These are phyloP conservation scores for Simmondsia chinensis DNA, from an alignment of 148 eudicot species.

Conservation along the genomic window DNA sequence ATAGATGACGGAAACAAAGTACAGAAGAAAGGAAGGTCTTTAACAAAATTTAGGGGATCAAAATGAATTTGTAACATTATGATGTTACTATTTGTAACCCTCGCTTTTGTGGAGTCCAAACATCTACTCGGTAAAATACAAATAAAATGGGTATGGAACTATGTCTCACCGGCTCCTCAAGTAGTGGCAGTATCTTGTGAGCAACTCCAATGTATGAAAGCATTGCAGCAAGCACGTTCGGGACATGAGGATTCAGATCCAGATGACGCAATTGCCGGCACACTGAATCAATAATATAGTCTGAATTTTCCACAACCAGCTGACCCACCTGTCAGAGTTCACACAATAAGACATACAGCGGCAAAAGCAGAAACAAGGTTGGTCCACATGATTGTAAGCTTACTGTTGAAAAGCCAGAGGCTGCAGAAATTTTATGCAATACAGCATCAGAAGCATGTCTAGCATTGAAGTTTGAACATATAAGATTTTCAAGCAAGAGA, in stretches of 20 bases:
- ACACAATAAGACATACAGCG: not conserved
- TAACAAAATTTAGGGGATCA: too few relatives aligned
- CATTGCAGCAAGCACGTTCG: slow-evolving; percentile 80
- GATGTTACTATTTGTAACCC: too few relatives aligned
- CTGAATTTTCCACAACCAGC: slow-evolving; percentile 80
- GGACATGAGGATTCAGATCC: slow-evolving; percentile 86
- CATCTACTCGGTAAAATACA: too few relatives aligned
- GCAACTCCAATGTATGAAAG: slow-evolving; percentile 87
- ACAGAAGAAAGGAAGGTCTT: too few relatives aligned
- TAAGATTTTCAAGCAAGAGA: slow-evolving; percentile 80
- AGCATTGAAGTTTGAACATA: slow-evolving; percentile 63
- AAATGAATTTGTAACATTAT: too few relatives aligned
- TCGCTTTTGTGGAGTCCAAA: too few relatives aligned
- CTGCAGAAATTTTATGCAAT: slow-evolving; percentile 52
- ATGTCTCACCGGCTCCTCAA: slow-evolving; percentile 85
- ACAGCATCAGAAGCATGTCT: slow-evolving; percentile 77
- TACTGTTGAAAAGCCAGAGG: slow-evolving; percentile 72
- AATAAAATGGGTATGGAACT: too few relatives aligned
- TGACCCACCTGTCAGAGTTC: slow-evolving; percentile 67
- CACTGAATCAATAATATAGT: slow-evolving; percentile 81
- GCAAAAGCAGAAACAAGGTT: not conserved
- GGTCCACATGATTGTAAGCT: slow-evolving; percentile 12
- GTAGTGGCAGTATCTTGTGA: slow-evolving; percentile 73
- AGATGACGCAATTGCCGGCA: slow-evolving; percentile 85
- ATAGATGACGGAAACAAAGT: too few relatives aligned